These are phyloP conservation scores for Ephemerocybe angulata DNA, from an alignment of 768 basidiomycete species.

Conservation along the genomic window DNA sequence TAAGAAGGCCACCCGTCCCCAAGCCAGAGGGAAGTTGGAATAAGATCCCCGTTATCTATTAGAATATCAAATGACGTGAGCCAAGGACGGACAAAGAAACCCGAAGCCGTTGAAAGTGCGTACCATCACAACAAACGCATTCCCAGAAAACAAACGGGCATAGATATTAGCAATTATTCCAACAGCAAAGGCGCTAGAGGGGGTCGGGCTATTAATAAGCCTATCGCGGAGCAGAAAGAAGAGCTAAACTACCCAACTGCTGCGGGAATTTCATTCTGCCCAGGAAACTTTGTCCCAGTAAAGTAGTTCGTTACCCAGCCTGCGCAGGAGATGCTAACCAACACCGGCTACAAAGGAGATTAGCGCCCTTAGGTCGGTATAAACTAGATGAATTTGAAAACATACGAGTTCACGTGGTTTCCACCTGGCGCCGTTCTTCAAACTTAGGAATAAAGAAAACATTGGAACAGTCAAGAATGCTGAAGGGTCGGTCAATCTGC, in stretches of 20 bases:
- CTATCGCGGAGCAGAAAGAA: neutral
- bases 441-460: slow-evolving; percentile 62
- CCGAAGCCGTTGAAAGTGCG: slow-evolving; percentile 13
- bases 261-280: slow-evolving; percentile 73
- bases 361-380: too few relatives aligned
- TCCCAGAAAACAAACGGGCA: slow-evolving; percentile 66
- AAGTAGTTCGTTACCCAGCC: slow-evolving; percentile 84
- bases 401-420: slow-evolving; percentile 54
- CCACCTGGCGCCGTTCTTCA: slow-evolving; percentile 62
- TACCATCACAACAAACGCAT: slow-evolving; percentile 82
- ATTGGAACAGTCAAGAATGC: slow-evolving; percentile 71
- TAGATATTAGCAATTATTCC: slow-evolving; percentile 78
- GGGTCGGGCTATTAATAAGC: slow-evolving; percentile 7
- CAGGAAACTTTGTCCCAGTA: slow-evolving; percentile 53
- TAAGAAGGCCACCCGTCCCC: slow-evolving; percentile 74
- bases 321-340: slow-evolving; percentile 56
- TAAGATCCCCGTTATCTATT: slow-evolving; percentile 70
- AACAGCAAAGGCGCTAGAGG: slow-evolving; percentile 68
- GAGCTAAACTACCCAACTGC: slow-evolving; percentile 55
- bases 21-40: slow-evolving; percentile 85
- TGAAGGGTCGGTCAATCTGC: too few relatives aligned
- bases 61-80: too few relatives aligned
- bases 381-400: too few relatives aligned
- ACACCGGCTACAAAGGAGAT: slow-evolving; percentile 41
- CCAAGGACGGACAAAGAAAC: too few relatives aligned